These are phyloP conservation scores for Arthrobotrys megalospora DNA, from an alignment of 2,329 filamentous ascomycete genomes.

Conservation along the genomic window DNA sequence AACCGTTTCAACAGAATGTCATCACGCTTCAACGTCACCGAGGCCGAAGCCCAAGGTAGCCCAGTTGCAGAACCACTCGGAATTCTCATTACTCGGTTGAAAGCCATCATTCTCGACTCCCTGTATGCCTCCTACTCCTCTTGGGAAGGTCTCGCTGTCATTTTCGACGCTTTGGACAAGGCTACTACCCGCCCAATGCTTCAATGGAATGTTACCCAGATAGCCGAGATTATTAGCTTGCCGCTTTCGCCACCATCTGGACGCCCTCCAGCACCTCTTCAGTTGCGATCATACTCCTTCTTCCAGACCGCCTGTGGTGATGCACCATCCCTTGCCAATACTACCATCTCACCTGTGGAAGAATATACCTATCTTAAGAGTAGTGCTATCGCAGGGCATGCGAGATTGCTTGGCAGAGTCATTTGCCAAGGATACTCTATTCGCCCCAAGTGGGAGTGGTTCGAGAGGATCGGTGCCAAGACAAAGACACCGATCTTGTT, in stretches of 20 bases:
- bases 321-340: constrained; percentile 34
- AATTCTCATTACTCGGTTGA: not conserved
- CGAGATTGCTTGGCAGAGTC: constrained; percentile 20
- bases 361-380: constrained; percentile 3
- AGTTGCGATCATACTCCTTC: constrained; percentile 33
- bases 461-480: constrained; percentile 31
- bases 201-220: constrained; percentile 32
- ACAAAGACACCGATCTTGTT: constrained; percentile 51
- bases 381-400: constrained; percentile 10
- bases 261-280: constrained; percentile 20
- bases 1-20: constrained; percentile 47
- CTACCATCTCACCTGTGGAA: constrained; percentile 10
- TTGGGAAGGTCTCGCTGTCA: constrained; percentile 21
- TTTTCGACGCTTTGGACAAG: constrained; percentile 28
- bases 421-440: constrained; percentile 25
- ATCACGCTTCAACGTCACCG: constrained; percentile 25
- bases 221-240: constrained; percentile 13
- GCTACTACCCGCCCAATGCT: not conserved
- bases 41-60: constrained; percentile 17
- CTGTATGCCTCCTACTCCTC: constrained; percentile 20
- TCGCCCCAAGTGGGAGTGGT: constrained; percentile 50
- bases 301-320: constrained; percentile 43
- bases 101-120: constrained; percentile 17
- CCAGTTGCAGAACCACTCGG: not conserved
- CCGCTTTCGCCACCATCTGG: constrained; percentile 15